phyloP scores from a whole-genome alignment of 495 filamentous ascomycete genomes.

The Lepidopterella palustris region DNA sequence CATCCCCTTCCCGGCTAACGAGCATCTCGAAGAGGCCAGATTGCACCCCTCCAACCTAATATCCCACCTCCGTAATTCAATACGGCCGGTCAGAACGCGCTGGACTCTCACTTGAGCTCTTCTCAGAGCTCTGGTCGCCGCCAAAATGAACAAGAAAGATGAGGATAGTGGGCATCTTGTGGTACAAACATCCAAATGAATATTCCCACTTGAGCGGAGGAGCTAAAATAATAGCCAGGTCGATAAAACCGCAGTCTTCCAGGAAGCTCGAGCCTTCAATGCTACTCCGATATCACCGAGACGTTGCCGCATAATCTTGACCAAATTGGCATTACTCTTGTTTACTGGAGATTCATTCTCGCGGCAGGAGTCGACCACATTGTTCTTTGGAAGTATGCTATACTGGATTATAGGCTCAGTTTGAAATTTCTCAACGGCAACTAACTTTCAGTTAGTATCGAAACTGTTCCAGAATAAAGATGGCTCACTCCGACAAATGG shows the following conservation, averaged over 20 bases:
- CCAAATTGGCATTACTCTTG: conserved; percentile 93
- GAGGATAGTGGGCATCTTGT: conserved; percentile 59
- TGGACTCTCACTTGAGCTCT: not conserved
- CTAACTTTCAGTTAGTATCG: too few relatives aligned
- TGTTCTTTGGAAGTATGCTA: conserved; percentile 94
- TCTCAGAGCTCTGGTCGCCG: not conserved
- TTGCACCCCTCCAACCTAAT: not conserved
- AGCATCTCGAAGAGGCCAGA: not conserved
- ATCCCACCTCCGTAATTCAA: not conserved
- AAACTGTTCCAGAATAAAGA: conserved; percentile 99
- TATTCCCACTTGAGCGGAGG: too few relatives aligned
- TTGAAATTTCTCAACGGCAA: too few relatives aligned
- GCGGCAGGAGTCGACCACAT: conserved; percentile 90
- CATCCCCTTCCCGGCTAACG: too few relatives aligned
- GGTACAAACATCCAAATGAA: too few relatives aligned
- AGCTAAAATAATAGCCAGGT: too few relatives aligned
- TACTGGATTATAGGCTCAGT: too few relatives aligned
- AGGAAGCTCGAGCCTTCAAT: conserved; percentile 98
- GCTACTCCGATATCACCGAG: conserved; percentile 72
- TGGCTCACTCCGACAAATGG: conserved; percentile 96
- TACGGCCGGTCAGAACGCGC: too few relatives aligned
- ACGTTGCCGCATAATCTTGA: conserved; percentile 80
- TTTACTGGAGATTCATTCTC: conserved; percentile 97
- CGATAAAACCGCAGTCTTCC: conserved; percentile 95
- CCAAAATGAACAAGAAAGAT: conserved; percentile 55